Conservation (phyloP, 2,329 filamentous ascomycete genomes). For the Verticillium longisporum region DNA sequence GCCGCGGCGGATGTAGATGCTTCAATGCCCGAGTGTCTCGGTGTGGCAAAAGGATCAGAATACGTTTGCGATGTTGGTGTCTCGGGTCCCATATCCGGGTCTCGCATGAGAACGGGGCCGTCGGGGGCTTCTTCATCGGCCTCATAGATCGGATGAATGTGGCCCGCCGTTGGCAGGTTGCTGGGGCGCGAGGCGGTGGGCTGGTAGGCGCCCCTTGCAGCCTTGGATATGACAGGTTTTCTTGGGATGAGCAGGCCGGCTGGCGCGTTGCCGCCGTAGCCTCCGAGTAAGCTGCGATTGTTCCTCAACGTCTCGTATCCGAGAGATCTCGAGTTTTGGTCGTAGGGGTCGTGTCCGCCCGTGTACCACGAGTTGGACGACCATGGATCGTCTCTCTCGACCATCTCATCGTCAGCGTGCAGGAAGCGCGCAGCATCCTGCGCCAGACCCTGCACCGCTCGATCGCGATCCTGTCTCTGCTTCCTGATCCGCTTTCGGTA, state of each 20-base stretch:
- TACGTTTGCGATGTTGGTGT: constrained; percentile 29
- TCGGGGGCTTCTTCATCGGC: constrained; percentile 46
- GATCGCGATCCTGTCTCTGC: constrained; percentile 28
- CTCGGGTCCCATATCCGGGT: constrained; percentile 15
- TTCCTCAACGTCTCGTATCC: constrained; percentile 45
- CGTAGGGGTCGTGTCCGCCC: constrained; percentile 35
- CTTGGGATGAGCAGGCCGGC: constrained; percentile 20
- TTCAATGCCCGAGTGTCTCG: constrained; percentile 13
- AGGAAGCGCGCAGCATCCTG: constrained; percentile 42
- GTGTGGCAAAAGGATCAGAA: constrained; percentile 46
- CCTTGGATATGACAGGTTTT: constrained; percentile 21
- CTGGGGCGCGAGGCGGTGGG: constrained; percentile 3
- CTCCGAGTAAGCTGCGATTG: constrained; percentile 12
- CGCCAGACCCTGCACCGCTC: constrained; percentile 39
- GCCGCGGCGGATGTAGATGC: constrained; percentile 3
- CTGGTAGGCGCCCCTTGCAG: constrained; percentile 13
- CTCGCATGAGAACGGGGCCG: constrained; percentile 8
- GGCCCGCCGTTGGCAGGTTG: constrained; percentile 20
- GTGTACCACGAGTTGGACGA: constrained; percentile 34
- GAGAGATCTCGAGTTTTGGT: constrained; percentile 29
- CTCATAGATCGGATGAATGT: constrained; percentile 53
- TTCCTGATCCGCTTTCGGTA: constrained; percentile 34
- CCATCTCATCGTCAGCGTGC: constrained; percentile 36
- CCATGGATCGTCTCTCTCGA: constrained; percentile 30
- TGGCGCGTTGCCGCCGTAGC: constrained; percentile 12